These are phyloP conservation scores for Cocos nucifera DNA, from an alignment of 176 grass and related monocot genomes.

Conservation along the genomic window DNA sequence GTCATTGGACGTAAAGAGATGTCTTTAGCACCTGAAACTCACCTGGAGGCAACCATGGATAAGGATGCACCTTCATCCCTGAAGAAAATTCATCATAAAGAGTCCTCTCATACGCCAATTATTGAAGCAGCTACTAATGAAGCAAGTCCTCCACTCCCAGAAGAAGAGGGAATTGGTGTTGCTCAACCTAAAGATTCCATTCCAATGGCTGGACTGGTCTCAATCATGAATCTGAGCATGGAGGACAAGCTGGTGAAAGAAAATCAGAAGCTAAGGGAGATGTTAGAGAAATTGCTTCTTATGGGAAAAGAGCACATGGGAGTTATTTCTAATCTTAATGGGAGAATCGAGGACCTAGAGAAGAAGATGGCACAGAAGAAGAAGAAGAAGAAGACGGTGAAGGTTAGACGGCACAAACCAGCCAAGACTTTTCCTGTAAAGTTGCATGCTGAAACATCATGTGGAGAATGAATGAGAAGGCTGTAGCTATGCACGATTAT, in stretches of 20 bases:
- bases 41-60: too few relatives aligned
- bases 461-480: too few relatives aligned
- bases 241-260: conserved; percentile 38
- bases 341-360: conserved; percentile 56
- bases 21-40: too few relatives aligned
- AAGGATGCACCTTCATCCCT: too few relatives aligned
- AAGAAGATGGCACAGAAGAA: conserved; percentile 36
- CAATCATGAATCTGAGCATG: neutral
- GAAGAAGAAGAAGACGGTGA: conserved; percentile 20
- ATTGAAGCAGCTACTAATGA: too few relatives aligned
- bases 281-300: conserved; percentile 45
- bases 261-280: conserved; percentile 54
- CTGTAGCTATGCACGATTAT: too few relatives aligned
- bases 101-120: too few relatives aligned
- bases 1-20: neutral
- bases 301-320: conserved; percentile 40
- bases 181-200: too few relatives aligned
- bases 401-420: conserved; percentile 30
- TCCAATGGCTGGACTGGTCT: neutral
- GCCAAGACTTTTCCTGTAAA: neutral
- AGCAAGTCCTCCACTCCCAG: too few relatives aligned
- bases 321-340: conserved; percentile 43
- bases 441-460: neutral
- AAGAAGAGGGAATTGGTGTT: neutral
- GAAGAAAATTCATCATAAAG: too few relatives aligned